These are phyloP conservation scores for Didymosphaeria variabile DNA, from an alignment of 2,329 filamentous ascomycete species.

Conservation along the genomic window DNA sequence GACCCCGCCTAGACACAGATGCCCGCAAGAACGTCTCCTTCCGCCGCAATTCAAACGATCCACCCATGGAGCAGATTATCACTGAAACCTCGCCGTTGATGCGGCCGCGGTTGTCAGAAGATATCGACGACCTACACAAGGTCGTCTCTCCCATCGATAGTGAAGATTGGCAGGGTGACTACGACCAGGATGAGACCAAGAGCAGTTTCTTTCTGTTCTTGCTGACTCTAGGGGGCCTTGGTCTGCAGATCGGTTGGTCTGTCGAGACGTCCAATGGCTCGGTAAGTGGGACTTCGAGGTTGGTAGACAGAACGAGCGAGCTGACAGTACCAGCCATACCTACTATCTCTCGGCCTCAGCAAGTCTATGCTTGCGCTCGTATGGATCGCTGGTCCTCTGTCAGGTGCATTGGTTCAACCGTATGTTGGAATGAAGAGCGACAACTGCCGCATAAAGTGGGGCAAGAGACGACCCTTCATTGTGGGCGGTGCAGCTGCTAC, in stretches of 20 bases:
- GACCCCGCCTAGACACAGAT: constrained; percentile 20
- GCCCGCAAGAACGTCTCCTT: constrained; percentile 50
- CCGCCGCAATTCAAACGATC: constrained; percentile 34
- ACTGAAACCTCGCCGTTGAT: constrained; percentile 49
- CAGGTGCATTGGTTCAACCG: constrained; percentile 62
- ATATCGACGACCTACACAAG: constrained; percentile 45
- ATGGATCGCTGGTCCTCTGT: constrained; percentile 66
- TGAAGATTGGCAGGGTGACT: constrained; percentile 52
- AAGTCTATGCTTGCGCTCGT: constrained; percentile 62
- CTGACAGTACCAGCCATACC: constrained; percentile 54
- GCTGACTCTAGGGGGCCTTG: constrained; percentile 85
- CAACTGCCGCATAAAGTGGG: constrained; percentile 57
- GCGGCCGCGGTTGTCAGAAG: constrained; percentile 38
- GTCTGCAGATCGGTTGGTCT: constrained; percentile 92
- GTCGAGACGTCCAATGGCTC: constrained; percentile 95
- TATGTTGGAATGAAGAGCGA: constrained; percentile 64
- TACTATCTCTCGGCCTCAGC: constrained; percentile 62
- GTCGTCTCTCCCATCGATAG: constrained; percentile 42
- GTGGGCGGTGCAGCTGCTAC: constrained; percentile 59
- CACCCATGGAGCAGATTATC: constrained; percentile 36
- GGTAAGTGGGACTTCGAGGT: constrained; percentile 49
- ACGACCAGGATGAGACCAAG: constrained; percentile 71
- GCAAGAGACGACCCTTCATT: constrained; percentile 63
- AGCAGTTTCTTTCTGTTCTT: constrained; percentile 86
- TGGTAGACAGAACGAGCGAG: neutral